Evolutionary conservation across 1,139 yeast species (phyloP).

Genomic region (Magnusiomyces ingens): DNA sequence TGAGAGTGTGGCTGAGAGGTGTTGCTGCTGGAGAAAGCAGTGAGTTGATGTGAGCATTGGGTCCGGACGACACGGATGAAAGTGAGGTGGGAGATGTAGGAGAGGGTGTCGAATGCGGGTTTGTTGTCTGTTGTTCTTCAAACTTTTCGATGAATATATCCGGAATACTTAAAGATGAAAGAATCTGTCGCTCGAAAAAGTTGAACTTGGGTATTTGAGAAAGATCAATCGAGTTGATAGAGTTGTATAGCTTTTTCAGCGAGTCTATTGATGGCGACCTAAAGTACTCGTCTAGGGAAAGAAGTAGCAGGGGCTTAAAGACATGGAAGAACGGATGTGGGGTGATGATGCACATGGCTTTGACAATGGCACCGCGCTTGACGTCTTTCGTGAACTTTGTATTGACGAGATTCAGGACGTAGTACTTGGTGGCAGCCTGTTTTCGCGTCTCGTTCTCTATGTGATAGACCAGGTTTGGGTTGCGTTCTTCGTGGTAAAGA

Average conservation of each 20-base stretch:
- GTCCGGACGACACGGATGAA: background rate
- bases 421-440: conserved; percentile 40
- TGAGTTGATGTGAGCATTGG: background rate
- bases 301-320: conserved; percentile 50
- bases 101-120: background rate
- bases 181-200: conserved; percentile 28
- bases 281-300: conserved; percentile 45
- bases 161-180: conserved; percentile 28
- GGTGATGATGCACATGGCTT: conserved; percentile 50
- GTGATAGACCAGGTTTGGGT: conserved; percentile 26
- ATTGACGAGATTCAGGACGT: conserved; percentile 50
- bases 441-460: conserved; percentile 24
- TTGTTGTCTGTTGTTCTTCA: conserved; percentile 10
- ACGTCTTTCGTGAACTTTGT: conserved; percentile 43
- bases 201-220: conserved; percentile 28
- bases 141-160: conserved; percentile 30
- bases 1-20: background rate
- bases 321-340: conserved; percentile 47
- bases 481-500: conserved; percentile 35
- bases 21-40: background rate
- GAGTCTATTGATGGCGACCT: conserved; percentile 25
- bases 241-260: conserved; percentile 34
- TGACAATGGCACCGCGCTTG: conserved; percentile 51
- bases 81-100: background rate
- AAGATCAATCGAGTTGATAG: conserved; percentile 36